Conservation (phyloP, 1,139 yeast genomes). For the Yamadazyma siamensis region DNA sequence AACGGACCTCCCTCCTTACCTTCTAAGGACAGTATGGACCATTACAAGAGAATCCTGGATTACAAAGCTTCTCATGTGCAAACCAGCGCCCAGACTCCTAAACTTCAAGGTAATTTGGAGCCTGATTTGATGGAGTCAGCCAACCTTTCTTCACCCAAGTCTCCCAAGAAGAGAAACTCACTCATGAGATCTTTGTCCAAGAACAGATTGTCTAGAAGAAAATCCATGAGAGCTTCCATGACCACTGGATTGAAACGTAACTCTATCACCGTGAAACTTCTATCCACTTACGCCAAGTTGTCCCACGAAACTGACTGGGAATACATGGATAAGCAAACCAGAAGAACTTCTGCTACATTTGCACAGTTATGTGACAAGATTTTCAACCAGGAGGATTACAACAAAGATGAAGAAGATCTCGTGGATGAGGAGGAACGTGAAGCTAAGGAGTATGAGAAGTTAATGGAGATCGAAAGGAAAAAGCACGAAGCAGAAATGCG, state of each 20-base stretch:
- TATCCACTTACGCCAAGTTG: constrained; percentile 69
- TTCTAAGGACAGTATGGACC: constrained; percentile 32
- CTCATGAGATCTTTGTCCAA: constrained; percentile 28
- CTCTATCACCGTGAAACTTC: constrained; percentile 64
- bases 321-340: constrained; percentile 68
- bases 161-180: constrained; percentile 28
- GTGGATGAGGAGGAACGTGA: constrained; percentile 49
- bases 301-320: constrained; percentile 69
- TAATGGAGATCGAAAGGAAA: constrained; percentile 49
- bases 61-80: constrained; percentile 10
- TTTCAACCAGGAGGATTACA: constrained; percentile 57
- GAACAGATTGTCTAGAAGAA: constrained; percentile 35
- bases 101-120: constrained; percentile 3
- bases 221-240: constrained; percentile 41
- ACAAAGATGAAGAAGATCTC: constrained; percentile 52
- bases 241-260: constrained; percentile 55
- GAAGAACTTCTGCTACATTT: constrained; percentile 73
- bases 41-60: constrained; percentile 15
- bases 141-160: constrained; percentile 14
- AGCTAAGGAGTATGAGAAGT: constrained; percentile 46
- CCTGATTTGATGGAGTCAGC: constrained; percentile 30
- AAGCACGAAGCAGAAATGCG: constrained; percentile 47
- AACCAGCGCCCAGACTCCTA: not conserved
- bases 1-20: constrained; percentile 36
- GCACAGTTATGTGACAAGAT: constrained; percentile 74